Percentiles rank a stretch among this genome's conserved stretches.
Conservation (phyloP, 371 early-diverging fungal species). For the Apophysomyces variabilis region DNA sequence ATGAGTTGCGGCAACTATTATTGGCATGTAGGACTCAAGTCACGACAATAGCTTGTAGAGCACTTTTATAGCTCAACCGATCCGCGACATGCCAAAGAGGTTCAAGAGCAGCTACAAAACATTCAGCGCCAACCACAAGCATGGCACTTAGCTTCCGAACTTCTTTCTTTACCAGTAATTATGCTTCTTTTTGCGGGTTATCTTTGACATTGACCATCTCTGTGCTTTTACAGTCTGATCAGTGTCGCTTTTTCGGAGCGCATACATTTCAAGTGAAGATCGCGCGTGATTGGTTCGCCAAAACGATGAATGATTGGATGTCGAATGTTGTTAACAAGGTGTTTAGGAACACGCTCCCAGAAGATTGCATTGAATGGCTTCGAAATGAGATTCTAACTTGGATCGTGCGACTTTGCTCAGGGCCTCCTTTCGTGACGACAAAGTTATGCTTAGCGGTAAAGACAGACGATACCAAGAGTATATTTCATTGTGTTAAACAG, state of each 20-base stretch:
- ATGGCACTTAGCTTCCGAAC: constrained; percentile 77
- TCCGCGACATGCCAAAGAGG: constrained; percentile 49
- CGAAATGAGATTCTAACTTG: constrained; percentile 64
- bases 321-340: background rate
- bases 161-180: constrained; percentile 60
- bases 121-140: constrained; percentile 72
- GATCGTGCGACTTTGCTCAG: constrained; percentile 63
- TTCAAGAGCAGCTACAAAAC: constrained; percentile 71
- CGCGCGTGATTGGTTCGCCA: constrained; percentile 71
- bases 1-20: background rate
- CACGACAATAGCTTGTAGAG: constrained; percentile 34
- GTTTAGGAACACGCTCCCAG: constrained; percentile 64
- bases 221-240: constrained; percentile 50
- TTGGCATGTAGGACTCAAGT: background rate
- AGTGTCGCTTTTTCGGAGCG: constrained; percentile 85
- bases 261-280: constrained; percentile 85
- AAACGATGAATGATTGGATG: background rate
- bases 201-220: too few relatives aligned
- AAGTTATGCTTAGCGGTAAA: constrained; percentile 78
- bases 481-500: background rate
- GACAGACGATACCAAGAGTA: background rate
- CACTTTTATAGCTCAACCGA: constrained; percentile 57
- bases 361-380: constrained; percentile 64
- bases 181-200: background rate
- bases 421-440: constrained; percentile 70